Evolutionary conservation across 768 basidiomycete genomes (phyloP).

Genomic region (Cyclocybe aegerita): DNA sequence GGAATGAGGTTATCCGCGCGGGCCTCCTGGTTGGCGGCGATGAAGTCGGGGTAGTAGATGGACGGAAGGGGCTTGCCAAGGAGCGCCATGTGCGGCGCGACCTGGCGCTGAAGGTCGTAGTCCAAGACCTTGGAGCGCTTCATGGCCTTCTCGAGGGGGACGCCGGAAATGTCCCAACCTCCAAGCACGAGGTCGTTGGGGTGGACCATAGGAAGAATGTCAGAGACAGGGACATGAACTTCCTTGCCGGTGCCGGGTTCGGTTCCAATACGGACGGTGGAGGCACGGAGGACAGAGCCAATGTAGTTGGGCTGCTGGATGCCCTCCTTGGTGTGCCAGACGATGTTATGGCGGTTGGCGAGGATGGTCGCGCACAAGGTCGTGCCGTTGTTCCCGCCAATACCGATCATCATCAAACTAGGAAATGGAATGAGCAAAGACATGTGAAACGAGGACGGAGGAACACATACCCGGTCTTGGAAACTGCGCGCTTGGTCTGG

Average conservation of each 20-base stretch:
- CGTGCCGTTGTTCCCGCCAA: constrained; percentile 97
- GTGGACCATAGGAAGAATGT: constrained; percentile 96
- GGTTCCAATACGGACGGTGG: constrained; percentile 88
- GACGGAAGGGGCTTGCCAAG: constrained; percentile 86
- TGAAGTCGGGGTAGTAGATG: constrained; percentile 97
- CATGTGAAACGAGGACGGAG: constrained; percentile 7
- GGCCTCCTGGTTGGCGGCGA: constrained; percentile 95
- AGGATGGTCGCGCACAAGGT: constrained; percentile 93
- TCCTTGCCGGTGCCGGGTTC: constrained; percentile 84
- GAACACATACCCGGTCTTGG: constrained; percentile 83
- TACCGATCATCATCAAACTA: constrained; percentile 95
- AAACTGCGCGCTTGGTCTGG: constrained; percentile 82
- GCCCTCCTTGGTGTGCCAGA: constrained; percentile 93
- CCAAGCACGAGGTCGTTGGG: constrained; percentile 97
- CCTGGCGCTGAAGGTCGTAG: constrained; percentile 95
- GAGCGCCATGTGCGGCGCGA: constrained; percentile 80
- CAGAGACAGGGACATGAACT: constrained; percentile 87
- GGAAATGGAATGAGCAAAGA: constrained; percentile 9
- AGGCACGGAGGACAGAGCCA: constrained; percentile 93
- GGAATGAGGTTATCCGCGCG: constrained; percentile 93
- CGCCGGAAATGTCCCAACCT: constrained; percentile 95
- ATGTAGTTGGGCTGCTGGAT: constrained; percentile 96
- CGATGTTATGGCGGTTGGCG: constrained; percentile 93
- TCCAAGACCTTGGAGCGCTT: constrained; percentile 89
- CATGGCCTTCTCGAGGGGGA: constrained; percentile 90